Conservation (phyloP, 106 monocot species). For the Dendrobium nobile region DNA sequence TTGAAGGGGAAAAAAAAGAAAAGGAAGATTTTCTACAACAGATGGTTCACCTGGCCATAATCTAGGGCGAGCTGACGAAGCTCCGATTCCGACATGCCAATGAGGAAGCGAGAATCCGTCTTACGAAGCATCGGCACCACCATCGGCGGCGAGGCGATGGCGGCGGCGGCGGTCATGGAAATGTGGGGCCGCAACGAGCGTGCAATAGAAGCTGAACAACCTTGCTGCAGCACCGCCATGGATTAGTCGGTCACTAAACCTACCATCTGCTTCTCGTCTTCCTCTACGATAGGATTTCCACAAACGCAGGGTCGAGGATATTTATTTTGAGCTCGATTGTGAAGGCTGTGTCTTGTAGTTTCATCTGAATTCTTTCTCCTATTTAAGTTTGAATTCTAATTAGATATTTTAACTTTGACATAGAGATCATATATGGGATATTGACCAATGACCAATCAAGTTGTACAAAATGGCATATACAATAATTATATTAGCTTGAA, state of each 20-base stretch:
- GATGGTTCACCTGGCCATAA: conserved; percentile 48
- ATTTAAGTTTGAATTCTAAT: too few relatives aligned
- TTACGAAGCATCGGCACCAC: conserved; percentile 9
- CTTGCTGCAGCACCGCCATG: conserved; percentile 67
- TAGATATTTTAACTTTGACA: too few relatives aligned
- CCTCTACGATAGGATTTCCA: neutral
- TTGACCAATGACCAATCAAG: too few relatives aligned
- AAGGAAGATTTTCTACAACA: neutral
- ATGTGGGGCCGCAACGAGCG: conserved; percentile 38
- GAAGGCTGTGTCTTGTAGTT: too few relatives aligned
- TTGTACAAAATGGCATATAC: too few relatives aligned
- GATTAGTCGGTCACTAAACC: neutral
- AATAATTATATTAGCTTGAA: too few relatives aligned
- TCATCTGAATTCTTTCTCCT: too few relatives aligned
- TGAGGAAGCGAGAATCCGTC: conserved; percentile 48
- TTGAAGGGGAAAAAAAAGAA: neutral
- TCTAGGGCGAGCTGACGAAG: conserved; percentile 79
- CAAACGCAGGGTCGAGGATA: too few relatives aligned
- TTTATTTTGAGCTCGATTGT: too few relatives aligned
- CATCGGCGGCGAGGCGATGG: conserved; percentile 7
- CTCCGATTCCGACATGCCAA: conserved; percentile 81
- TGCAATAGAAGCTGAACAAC: conserved; percentile 45
- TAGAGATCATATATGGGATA: too few relatives aligned
- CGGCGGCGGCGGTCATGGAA: conserved; percentile 20
- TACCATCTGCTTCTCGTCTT: neutral